These are phyloP conservation scores for Coemansia sp. DNA, from an alignment of 371 early-diverging fungal genomes.

Conservation along the genomic window DNA sequence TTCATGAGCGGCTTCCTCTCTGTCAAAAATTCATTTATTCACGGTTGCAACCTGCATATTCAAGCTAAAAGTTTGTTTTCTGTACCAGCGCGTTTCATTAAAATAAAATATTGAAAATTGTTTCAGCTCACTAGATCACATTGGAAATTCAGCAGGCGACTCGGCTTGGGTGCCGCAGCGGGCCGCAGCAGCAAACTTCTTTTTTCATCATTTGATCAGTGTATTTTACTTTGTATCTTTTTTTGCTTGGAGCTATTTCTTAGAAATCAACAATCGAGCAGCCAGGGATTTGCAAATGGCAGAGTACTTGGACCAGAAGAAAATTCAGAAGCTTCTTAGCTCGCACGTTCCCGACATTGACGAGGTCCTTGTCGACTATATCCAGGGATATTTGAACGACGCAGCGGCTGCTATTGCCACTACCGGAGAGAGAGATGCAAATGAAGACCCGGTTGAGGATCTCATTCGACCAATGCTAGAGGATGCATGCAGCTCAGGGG, in stretches of 20 bases:
- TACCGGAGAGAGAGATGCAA: conserved; percentile 58
- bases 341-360: conserved; percentile 72
- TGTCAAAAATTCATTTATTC: background rate
- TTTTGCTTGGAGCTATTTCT: background rate
- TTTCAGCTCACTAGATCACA: no score
- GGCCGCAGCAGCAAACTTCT: conserved; percentile 3
- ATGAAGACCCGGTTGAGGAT: conserved; percentile 73
- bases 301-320: conserved; percentile 35
- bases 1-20: conserved; percentile 1
- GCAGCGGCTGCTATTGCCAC: conserved; percentile 51
- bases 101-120: background rate
- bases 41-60: background rate
- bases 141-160: background rate
- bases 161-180: conserved; percentile 6
- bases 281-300: conserved; percentile 14
- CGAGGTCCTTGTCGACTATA: conserved; percentile 74
- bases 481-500: conserved; percentile 70
- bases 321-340: conserved; percentile 44
- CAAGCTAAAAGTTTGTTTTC: background rate
- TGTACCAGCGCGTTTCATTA: background rate
- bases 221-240: background rate
- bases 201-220: background rate
- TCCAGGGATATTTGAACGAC: conserved; percentile 82
- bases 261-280: background rate
- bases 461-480: conserved; percentile 83